Conservation (phyloP, 1,284 basidiomycete genomes). For the Coniophora puteana region DNA sequence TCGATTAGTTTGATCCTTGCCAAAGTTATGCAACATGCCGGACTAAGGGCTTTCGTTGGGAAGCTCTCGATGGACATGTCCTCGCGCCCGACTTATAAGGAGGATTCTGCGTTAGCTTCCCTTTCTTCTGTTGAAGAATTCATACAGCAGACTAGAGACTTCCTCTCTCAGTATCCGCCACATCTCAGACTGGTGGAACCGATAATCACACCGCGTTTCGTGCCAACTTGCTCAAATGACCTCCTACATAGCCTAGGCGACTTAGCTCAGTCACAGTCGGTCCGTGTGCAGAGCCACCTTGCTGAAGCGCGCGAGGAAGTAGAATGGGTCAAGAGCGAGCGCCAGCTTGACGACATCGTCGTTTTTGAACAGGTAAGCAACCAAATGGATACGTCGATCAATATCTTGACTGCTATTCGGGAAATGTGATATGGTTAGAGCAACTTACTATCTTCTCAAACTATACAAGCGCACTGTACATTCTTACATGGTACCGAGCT, state of each 20-base stretch:
- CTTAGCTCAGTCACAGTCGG: slow-evolving; percentile 39
- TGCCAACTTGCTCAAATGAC: slow-evolving; percentile 74
- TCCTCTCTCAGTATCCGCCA: slow-evolving; percentile 36
- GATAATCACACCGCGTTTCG: slow-evolving; percentile 80
- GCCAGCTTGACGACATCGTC: slow-evolving; percentile 65
- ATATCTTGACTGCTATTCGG: too few species aligned
- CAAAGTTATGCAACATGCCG: slow-evolving; percentile 63
- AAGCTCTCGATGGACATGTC: slow-evolving; percentile 86
- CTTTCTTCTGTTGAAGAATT: slow-evolving; percentile 54
- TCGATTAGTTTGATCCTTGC: slow-evolving; percentile 66
- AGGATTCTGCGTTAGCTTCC: slow-evolving; percentile 49
- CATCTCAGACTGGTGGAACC: slow-evolving; percentile 62
- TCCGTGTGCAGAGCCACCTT: slow-evolving; percentile 72
- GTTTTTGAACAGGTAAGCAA: slow-evolving; percentile 62
- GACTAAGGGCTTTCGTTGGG: slow-evolving; percentile 75
- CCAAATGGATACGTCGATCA: too few species aligned
- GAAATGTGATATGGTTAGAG: too few species aligned
- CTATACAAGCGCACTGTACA: slow-evolving; percentile 85
- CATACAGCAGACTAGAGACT: slow-evolving; percentile 42
- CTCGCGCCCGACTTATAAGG: slow-evolving; percentile 67
- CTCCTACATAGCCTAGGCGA: slow-evolving; percentile 57
- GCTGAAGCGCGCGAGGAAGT: slow-evolving; percentile 75
- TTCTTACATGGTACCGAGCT: slow-evolving; percentile 56
- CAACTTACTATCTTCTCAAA: slow-evolving; percentile 56
- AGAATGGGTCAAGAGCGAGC: slow-evolving; percentile 59